Evolutionary conservation across 306 rosid species (phyloP), one percentile per base, ranked within the genome.

Genomic region (Delonix regia): DNA sequence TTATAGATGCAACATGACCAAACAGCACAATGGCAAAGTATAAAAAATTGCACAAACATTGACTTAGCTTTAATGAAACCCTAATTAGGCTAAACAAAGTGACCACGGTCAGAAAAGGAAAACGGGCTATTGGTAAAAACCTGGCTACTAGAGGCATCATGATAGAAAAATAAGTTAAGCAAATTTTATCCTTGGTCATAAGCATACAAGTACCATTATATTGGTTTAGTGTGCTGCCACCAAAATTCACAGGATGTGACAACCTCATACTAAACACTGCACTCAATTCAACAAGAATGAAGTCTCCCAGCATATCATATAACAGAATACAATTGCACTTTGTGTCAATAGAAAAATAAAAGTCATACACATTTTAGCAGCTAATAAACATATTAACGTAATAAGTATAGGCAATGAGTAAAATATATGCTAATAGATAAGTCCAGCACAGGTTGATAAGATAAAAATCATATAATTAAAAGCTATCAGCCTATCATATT

Each of bases 281-380:
- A n/a, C n/a, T n/a, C 45, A 41, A 57, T 57, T 13, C 18, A 57
- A 25, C 16, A 18, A 57, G 64, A 7, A 45, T 45, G 19, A 45
- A 42, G 13, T 14, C 33, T 67, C 11, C 72, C 19, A 42, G 4
- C 5, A 16, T 42, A 21, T 67, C 72, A 13, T 11, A 42, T 13
- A 15, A 53, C 36, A 42, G 69, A 56, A 14, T 19, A n/a, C 14
- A 18, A 73, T 39, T 16, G 11, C 55, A 67, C 7, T 42, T 41
- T 62, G 47, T 66, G 9, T n/a, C 25, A 42, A 52, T n/a, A 56
- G 61, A 51, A 34, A 74, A 69, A 63, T 82, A 21, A 14, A 51
- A 25, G 12, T 19, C 21, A 10, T 1, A 28, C 10, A 21, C 38
- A 61, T 41, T 61, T 69, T 9, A 28, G 72, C 73, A 73, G 65